Percentiles rank a stretch among this genome's conserved stretches.
Conservation (phyloP, 2,329 filamentous ascomycete species). For the Dothiorella sarmentorum region DNA sequence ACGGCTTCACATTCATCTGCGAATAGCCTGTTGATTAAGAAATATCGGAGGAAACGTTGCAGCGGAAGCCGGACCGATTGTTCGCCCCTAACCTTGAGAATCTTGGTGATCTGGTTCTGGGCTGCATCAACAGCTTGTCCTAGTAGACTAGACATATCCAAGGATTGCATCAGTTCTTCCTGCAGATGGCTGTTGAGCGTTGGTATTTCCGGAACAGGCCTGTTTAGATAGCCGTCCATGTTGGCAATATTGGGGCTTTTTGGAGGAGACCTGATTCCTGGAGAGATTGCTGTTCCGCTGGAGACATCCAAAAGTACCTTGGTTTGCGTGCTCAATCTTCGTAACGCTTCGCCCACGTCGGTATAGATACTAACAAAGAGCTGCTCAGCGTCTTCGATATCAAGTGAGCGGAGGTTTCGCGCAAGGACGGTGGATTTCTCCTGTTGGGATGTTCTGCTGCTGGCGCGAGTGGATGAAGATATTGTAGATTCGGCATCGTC, state of each 20-base stretch:
- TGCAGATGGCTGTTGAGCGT: conserved; percentile 45
- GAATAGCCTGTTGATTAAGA: conserved; percentile 77
- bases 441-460: conserved; percentile 68
- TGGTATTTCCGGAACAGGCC: conserved; percentile 20
- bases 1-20: conserved; percentile 84
- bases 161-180: conserved; percentile 70
- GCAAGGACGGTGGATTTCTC: conserved; percentile 88
- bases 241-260: conserved; percentile 44
- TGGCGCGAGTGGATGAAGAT: conserved; percentile 73
- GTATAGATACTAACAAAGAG: conserved; percentile 82
- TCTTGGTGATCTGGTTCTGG: conserved; percentile 68
- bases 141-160: conserved; percentile 74
- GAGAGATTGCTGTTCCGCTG: conserved; percentile 60
- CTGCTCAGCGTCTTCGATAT: conserved; percentile 78
- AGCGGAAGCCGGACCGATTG: conserved; percentile 67
- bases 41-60: conserved; percentile 73
- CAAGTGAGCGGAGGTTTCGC: conserved; percentile 79
- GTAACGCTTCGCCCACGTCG: conserved; percentile 78
- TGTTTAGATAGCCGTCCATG: conserved; percentile 40
- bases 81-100: conserved; percentile 73
- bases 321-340: conserved; percentile 82
- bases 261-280: conserved; percentile 46
- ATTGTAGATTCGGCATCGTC: conserved; percentile 90
- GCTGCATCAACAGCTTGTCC: conserved; percentile 78
- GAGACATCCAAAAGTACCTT: conserved; percentile 95